These are phyloP conservation scores for Boletus sp. DNA, from an alignment of 768 basidiomycete genomes.

Conservation along the genomic window DNA sequence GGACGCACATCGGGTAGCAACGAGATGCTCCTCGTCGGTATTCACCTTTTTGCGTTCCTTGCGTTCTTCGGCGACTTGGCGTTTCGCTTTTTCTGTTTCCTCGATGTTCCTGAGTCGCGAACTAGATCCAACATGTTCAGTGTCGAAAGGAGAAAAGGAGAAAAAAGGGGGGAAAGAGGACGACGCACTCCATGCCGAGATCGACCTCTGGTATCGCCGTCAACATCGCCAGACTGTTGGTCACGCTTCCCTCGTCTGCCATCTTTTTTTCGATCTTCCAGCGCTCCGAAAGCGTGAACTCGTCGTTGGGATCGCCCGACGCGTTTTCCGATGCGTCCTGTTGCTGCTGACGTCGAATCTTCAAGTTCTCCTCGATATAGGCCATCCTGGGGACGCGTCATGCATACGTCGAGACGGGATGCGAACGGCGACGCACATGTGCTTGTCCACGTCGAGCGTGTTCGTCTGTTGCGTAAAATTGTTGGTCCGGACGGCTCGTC, in stretches of 20 bases:
- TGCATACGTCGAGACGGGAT: background rate
- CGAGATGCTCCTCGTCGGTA: slow-evolving; percentile 79
- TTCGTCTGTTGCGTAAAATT: slow-evolving; percentile 99
- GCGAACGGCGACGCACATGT: slow-evolving; percentile 63
- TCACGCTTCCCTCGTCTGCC: slow-evolving; percentile 88
- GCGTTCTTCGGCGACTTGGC: slow-evolving; percentile 73
- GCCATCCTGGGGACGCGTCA: slow-evolving; percentile 63
- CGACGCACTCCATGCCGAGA: slow-evolving; percentile 93
- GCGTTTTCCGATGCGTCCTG: slow-evolving; percentile 47
- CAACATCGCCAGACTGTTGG: slow-evolving; percentile 91
- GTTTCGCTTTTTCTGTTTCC: slow-evolving; percentile 95
- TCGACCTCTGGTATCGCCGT: slow-evolving; percentile 98
- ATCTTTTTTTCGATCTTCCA: slow-evolving; percentile 57
- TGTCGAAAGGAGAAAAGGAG: background rate
- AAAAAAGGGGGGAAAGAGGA: background rate
- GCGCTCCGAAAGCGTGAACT: slow-evolving; percentile 67
- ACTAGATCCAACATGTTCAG: slow-evolving; percentile 37
- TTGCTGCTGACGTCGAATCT: slow-evolving; percentile 61
- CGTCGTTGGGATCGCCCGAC: slow-evolving; percentile 59
- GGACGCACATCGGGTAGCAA: slow-evolving; percentile 79
- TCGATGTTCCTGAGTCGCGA: slow-evolving; percentile 92
- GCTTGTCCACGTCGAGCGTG: slow-evolving; percentile 94
- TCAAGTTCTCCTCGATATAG: slow-evolving; percentile 94
- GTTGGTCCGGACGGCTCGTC: slow-evolving; percentile 74
- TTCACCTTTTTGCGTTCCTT: slow-evolving; percentile 53